Evolutionary conservation across 306 rosid species (phyloP), one percentile per base, ranked within the genome.

Genomic region (Gillenia trifoliata): DNA sequence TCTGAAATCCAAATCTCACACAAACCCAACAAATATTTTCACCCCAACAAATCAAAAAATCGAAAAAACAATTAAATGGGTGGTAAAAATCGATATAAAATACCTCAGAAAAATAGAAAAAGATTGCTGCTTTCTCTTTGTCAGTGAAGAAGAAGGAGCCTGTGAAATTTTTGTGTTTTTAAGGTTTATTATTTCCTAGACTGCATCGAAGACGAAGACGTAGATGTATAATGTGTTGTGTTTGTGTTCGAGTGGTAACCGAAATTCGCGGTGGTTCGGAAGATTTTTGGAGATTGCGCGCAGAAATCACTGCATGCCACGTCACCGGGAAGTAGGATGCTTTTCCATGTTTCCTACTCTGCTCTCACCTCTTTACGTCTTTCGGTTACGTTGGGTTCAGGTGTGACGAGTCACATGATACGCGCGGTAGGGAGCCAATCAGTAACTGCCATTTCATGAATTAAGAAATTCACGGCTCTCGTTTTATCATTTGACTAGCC

Each of bases 1-100:
- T 84, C 85, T 81, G 72, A 84, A 79, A 78, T 77, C 80, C 75
- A 73, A 78, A 73, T 75, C 81, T 75, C 70, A 57, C 54, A 38
- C 75, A 61, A 17, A 23, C 59, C 45, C 29, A 47, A 4, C 11
- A 1, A 56, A 1, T 17, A 16, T 62, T 31, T 62, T 30, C 2
- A 40, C 63, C 22, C 63, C 31, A 19, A 28, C 23, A 3, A 60
- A 15, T 16, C 0, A 56, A 4, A 22, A 22, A 47, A 34, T 4
- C n/a, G 34, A 62, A 25, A 36, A 57, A 70, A 29, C 1, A n/a
- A 19, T 0, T 1, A 40, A 49, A 31, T 26, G 45, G 2, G 28
- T 3, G 29, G 47, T 23, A 1, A 47, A 10, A 0, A 59, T 19
- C 17, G 47, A 73, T 41, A 50, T 60, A 4, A 9, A 19, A 31